These are phyloP conservation scores for Apiospora pterosperma DNA, from an alignment of 2,329 filamentous ascomycete species.

Conservation along the genomic window DNA sequence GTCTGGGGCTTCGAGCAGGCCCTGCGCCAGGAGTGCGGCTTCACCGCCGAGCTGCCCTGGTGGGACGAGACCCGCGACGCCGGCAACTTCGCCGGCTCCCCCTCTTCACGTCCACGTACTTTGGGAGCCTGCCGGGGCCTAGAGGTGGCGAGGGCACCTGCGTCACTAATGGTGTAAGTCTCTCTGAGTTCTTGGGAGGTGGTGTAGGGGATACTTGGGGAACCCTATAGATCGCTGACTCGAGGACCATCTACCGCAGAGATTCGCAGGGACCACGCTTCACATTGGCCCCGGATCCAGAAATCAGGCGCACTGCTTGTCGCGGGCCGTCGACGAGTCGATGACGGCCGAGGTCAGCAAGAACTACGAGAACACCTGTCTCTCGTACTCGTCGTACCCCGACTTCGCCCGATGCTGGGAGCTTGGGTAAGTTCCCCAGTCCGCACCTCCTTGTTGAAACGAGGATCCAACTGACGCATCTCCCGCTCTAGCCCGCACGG, in stretches of 20 bases:
- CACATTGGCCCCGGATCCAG: conserved; percentile 13
- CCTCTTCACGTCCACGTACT: conserved; percentile 27
- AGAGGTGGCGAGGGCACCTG: conserved; percentile 11
- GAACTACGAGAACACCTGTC: conserved; percentile 13
- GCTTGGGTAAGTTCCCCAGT: conserved; percentile 13
- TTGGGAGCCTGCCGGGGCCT: conserved; percentile 19
- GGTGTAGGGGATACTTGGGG: neutral
- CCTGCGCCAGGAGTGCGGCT: conserved; percentile 29
- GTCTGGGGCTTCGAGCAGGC: conserved; percentile 26
- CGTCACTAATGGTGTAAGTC: conserved; percentile 22
- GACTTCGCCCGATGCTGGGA: conserved; percentile 13
- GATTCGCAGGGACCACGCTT: conserved; percentile 19
- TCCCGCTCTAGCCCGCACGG: conserved; percentile 19
- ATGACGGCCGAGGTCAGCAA: conserved; percentile 10
- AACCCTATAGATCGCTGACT: neutral
- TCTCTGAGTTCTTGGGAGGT: too few relatives aligned
- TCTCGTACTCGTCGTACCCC: conserved; percentile 6
- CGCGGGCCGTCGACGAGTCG: conserved; percentile 27
- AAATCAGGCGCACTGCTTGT: conserved; percentile 24
- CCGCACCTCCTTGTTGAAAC: neutral
- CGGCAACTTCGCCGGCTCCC: conserved; percentile 23
- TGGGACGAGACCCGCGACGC: conserved; percentile 33
- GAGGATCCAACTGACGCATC: neutral
- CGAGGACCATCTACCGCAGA: conserved; percentile 7
- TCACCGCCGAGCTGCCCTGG: conserved; percentile 26